A percentile compares a stretch with the other conserved stretches of the same genome.
phyloP scores from a whole-genome alignment of 2,329 filamentous ascomycete genomes.

The Nothomitra cinnamomea region DNA sequence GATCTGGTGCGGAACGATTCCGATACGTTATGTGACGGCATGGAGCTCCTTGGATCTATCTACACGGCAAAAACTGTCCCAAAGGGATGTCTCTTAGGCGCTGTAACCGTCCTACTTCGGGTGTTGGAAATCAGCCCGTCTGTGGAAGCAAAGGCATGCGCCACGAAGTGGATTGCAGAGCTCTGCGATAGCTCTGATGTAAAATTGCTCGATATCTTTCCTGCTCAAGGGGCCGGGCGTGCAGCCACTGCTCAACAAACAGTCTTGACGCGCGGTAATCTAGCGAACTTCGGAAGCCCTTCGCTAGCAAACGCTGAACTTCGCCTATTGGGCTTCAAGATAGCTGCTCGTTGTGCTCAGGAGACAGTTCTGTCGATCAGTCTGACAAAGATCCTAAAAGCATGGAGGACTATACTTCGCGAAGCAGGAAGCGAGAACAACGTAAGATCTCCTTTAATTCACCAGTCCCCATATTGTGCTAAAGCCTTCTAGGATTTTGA shows the following conservation, averaged over 20 bases:
- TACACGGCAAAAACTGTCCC: neutral
- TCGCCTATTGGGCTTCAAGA: neutral
- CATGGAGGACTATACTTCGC: neutral
- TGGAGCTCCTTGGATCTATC: neutral
- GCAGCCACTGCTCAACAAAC: neutral
- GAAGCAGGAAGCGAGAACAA: conserved; percentile 1
- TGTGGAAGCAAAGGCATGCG: neutral
- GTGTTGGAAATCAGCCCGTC: neutral
- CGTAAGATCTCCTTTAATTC: neutral
- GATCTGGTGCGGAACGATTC: neutral
- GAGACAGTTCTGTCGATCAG: neutral
- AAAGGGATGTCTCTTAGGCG: neutral
- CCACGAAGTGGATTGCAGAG: neutral
- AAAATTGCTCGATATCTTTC: too few species aligned
- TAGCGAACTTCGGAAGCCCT: neutral
- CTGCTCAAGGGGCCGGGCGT: too few species aligned
- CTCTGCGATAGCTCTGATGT: neutral
- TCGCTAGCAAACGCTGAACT: conserved; percentile 2
- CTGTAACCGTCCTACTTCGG: neutral
- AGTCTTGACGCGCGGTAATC: too few species aligned
- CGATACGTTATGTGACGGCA: neutral
- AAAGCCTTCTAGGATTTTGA: conserved; percentile 37
- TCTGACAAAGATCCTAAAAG: neutral
- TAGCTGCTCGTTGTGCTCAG: neutral
- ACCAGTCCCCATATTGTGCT: neutral